These are phyloP conservation scores for Chondrostereum purpureum DNA, from an alignment of 1,284 basidiomycete species.

Conservation along the genomic window DNA sequence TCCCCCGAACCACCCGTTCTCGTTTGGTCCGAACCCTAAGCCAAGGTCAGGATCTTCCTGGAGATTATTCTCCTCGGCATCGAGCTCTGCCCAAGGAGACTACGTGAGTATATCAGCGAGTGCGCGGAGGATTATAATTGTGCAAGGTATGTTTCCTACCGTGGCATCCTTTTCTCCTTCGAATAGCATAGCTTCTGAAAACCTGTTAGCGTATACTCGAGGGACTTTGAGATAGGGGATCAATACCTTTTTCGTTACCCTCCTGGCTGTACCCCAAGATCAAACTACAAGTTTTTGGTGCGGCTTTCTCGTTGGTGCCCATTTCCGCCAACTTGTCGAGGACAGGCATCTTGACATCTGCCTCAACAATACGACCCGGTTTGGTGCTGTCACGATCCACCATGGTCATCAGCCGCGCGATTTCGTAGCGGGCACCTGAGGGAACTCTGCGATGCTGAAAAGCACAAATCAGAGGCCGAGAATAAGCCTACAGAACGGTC, in stretches of 20 bases:
- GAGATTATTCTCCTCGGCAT: conserved; percentile 32
- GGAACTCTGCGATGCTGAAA: neutral
- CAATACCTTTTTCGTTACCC: conserved; percentile 1
- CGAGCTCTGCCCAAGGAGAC: conserved; percentile 41
- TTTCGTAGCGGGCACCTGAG: conserved; percentile 33
- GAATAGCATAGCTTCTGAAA: conserved; percentile 19
- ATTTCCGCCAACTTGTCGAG: conserved; percentile 21
- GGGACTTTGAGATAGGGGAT: too few species aligned
- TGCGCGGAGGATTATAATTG: too few species aligned
- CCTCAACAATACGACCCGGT: conserved; percentile 21
- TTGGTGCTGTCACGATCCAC: too few species aligned
- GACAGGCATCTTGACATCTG: conserved; percentile 17
- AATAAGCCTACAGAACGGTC: neutral
- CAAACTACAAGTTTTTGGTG: conserved; percentile 19
- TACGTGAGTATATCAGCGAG: conserved; percentile 14
- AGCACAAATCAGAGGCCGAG: neutral
- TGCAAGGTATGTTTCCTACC: too few species aligned
- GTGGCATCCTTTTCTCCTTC: conserved; percentile 30
- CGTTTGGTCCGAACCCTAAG: conserved; percentile 27
- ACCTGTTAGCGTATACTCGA: neutral
- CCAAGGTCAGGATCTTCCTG: conserved; percentile 21
- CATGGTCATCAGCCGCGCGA: conserved; percentile 27
- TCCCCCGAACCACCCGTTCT: conserved; percentile 37
- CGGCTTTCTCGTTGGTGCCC: conserved; percentile 22
- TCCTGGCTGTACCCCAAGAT: conserved; percentile 10